Percentiles rank a stretch among this genome's conserved stretches.
Evolutionary conservation across 129 eudicot genomes (phyloP).

Genomic region (Scalesia atractyloides): DNA sequence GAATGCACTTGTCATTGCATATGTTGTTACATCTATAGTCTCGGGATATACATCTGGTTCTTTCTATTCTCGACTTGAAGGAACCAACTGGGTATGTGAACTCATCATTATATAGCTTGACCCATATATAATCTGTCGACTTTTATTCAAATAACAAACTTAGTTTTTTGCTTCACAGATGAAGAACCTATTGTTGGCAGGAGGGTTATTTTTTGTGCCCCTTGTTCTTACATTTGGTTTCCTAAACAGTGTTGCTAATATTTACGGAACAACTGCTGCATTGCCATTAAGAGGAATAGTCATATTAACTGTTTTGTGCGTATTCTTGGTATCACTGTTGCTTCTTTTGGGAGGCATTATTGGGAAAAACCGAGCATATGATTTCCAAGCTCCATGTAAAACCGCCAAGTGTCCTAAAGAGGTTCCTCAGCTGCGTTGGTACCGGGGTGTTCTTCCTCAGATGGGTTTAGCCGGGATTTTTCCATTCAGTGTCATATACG

Average conservation of each 20-base stretch:
- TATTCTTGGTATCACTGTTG: slow-evolving; percentile 47
- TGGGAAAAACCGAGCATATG: slow-evolving; percentile 44
- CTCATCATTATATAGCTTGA: slow-evolving; percentile 3
- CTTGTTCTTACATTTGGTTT: slow-evolving; percentile 41
- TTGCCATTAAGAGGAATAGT: slow-evolving; percentile 48
- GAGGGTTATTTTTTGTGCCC: slow-evolving; percentile 45
- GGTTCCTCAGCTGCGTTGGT: slow-evolving; percentile 55
- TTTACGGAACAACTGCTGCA: slow-evolving; percentile 49
- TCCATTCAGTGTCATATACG: slow-evolving; percentile 58
- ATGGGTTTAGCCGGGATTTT: slow-evolving; percentile 69
- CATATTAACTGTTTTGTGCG: slow-evolving; percentile 44
- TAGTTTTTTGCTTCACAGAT: slow-evolving; percentile 33
- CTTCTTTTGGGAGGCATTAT: slow-evolving; percentile 52
- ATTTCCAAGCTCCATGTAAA: slow-evolving; percentile 54
- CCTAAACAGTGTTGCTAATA: slow-evolving; percentile 39
- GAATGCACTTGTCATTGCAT: slow-evolving; percentile 39
- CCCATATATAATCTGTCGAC: not conserved
- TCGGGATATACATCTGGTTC: slow-evolving; percentile 75
- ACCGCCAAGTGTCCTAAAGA: slow-evolving; percentile 55
- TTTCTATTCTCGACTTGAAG: slow-evolving; percentile 72
- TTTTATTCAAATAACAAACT: slow-evolving; percentile 3
- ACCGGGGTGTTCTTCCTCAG: slow-evolving; percentile 55
- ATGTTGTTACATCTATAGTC: slow-evolving; percentile 55
- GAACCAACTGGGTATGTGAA: slow-evolving; percentile 62
- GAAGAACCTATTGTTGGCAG: slow-evolving; percentile 46